Conservation (phyloP, 1,284 basidiomycete genomes). For the Moesziomyces sp. region DNA sequence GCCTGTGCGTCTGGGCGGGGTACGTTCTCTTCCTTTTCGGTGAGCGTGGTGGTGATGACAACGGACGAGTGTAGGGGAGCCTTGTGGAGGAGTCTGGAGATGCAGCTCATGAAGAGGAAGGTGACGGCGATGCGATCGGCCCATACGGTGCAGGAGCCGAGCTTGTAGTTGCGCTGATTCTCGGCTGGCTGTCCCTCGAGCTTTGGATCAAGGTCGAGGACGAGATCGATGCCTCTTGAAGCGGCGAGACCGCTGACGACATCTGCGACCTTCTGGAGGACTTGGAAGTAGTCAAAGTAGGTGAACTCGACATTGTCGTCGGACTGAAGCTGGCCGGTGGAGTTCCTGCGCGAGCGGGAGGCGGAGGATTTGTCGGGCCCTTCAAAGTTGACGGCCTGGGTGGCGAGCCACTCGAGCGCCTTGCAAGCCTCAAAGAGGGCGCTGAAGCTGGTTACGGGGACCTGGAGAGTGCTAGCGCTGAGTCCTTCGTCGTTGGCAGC, state of each 20-base stretch:
- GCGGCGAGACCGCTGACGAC: constrained; percentile 53
- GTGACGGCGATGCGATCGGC: constrained; percentile 29
- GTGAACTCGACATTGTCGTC: constrained; percentile 19
- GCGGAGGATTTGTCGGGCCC: constrained; percentile 1
- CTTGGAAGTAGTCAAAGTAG: constrained; percentile 43
- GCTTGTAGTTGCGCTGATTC: constrained; percentile 30
- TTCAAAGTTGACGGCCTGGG: constrained; percentile 12
- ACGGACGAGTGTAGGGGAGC: constrained; percentile 24
- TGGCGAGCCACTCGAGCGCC: constrained; percentile 52
- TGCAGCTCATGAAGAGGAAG: constrained; percentile 42
- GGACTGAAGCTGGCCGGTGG: constrained; percentile 9
- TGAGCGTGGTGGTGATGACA: constrained; percentile 24
- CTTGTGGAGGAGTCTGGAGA: constrained; percentile 25
- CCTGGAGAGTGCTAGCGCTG: constrained; percentile 48
- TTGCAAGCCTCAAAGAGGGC: constrained; percentile 54
- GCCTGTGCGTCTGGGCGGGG: constrained; percentile 1
- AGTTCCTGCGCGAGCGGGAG: constrained; percentile 9
- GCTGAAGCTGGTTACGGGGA: constrained; percentile 54
- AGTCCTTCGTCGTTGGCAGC: constrained; percentile 42
- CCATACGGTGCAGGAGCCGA: constrained; percentile 32
- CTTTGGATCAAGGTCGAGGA: constrained; percentile 34
- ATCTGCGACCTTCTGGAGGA: constrained; percentile 51
- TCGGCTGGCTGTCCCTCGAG: constrained; percentile 15
- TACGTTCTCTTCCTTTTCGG: constrained; percentile 19
- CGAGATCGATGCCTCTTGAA: constrained; percentile 47